Base-by-base conservation (phyloP, 768 basidiomycete species). In the Leccinum variicolor region DNA sequence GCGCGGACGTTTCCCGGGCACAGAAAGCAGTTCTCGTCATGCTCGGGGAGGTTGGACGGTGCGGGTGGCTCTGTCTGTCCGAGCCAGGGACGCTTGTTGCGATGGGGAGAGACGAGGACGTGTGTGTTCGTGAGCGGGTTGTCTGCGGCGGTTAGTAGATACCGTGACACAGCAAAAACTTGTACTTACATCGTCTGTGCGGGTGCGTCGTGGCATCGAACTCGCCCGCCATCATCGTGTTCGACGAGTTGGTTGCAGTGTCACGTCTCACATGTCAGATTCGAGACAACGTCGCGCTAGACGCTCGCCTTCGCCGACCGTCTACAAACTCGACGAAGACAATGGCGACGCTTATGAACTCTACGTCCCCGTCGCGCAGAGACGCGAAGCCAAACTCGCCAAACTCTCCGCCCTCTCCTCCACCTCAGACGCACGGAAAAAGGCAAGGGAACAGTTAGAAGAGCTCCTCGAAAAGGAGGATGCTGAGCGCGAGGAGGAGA, bases 81-180 rank as follows among this genome's bases (percentile, higher is more conserved):
- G 41, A 86, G 80, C 94, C 94, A 97, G 14, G 94, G 94, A 19
- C 94, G 84, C 66, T 90, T 92, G 8, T 80, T 92, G 52, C 94
- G 88, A 71, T 96, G 94, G 0, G 94, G 92, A 39, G 92, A 94
- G 34, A 94, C 89, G 33, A 95, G 84, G 54, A 94, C 75, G 67
- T 90, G 79, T 64, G 87, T 87, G 57, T 83, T 81, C 1, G 83
- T 85, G 57, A 95, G 80, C 4, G 93, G 91, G 66, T 95, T 95
- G 69, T 83, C 92, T 94, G 66, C 14, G 48, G 55, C 52, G 21
- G 25, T 11, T 6, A 10, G 3, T 29, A n/a, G n/a, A n/a, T n/a
- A n/a, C n/a, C n/a, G n/a, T n/a, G n/a, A n/a, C 31, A 9, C 1
- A 34, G 25, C 2, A 45, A 13, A 33, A 33, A 13, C 31, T 14